Percentiles rank a stretch among this genome's conserved stretches.
Conservation (phyloP, 106 monocot species). For the Platanthera zijinensis region DNA sequence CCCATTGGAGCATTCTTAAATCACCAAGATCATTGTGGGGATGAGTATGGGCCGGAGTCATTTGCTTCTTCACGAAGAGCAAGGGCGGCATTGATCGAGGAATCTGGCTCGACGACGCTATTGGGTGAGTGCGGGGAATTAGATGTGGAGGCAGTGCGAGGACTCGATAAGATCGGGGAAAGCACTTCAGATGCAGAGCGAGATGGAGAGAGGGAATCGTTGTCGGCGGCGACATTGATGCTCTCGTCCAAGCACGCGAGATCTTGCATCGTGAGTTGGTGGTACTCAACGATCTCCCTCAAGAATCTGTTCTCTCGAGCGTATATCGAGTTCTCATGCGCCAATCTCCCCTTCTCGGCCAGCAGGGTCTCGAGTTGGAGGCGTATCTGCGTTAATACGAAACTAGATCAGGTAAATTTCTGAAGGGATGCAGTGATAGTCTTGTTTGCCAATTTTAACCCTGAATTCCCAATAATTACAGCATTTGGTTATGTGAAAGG, state of each 20-base stretch:
- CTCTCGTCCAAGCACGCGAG: constrained; percentile 55
- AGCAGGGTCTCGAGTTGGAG: constrained; percentile 67
- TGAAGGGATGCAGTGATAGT: too few relatives aligned
- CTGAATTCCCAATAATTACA: too few relatives aligned
- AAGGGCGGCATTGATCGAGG: neutral
- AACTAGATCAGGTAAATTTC: neutral
- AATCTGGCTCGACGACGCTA: neutral
- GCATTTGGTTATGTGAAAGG: too few relatives aligned
- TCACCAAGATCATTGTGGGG: neutral
- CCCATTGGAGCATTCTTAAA: too few relatives aligned
- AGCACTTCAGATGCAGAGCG: constrained; percentile 1
- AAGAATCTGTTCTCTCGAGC: constrained; percentile 62
- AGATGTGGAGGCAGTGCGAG: neutral
- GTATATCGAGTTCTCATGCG: constrained; percentile 55
- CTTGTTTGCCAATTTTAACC: too few relatives aligned
- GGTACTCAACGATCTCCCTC: constrained; percentile 72
- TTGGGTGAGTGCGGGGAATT: neutral
- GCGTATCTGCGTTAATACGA: constrained; percentile 31
- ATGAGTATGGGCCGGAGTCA: neutral
- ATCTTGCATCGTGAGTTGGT: constrained; percentile 68
- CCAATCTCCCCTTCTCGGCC: constrained; percentile 55
- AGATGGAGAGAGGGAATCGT: neutral
- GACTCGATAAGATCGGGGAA: neutral
- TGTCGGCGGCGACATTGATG: constrained; percentile 40
- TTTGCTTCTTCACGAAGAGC: neutral